These are phyloP conservation scores for Melastoma malabathricum DNA, from an alignment of 345 rosid species.

Conservation along the genomic window DNA sequence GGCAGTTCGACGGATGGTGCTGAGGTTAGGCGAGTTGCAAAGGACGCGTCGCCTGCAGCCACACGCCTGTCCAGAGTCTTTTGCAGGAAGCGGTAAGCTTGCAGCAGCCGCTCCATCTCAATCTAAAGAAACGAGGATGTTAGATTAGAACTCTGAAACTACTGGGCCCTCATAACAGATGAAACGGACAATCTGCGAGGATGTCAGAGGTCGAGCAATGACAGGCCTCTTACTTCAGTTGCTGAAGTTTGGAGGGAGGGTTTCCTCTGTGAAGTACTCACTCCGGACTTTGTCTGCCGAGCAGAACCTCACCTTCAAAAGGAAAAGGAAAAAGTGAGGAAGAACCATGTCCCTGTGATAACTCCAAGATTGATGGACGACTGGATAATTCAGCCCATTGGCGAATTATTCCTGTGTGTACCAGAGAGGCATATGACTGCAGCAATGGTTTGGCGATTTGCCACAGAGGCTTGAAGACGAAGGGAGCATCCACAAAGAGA, in stretches of 20 bases:
- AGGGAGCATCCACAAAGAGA: conserved; percentile 86
- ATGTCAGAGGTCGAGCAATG: neutral
- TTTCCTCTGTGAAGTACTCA: conserved; percentile 74
- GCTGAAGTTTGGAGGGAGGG: conserved; percentile 42
- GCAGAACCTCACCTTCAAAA: conserved; percentile 68
- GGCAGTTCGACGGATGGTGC: no score
- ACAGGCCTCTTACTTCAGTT: conserved; percentile 15
- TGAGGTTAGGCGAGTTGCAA: no score
- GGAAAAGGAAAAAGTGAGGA: no score
- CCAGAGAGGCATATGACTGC: conserved; percentile 74
- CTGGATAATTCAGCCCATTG: no score
- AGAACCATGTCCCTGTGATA: neutral
- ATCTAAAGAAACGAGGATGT: no score
- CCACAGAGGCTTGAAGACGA: conserved; percentile 78
- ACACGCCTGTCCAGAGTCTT: no score
- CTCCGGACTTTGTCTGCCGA: conserved; percentile 44
- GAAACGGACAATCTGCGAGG: neutral
- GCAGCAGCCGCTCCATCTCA: no score
- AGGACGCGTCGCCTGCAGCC: no score
- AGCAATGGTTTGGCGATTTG: conserved; percentile 59
- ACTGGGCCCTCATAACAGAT: no score
- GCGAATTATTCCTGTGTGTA: no score
- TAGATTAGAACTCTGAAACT: neutral
- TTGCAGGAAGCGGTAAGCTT: no score
- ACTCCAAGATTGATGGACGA: neutral